Evolutionary conservation across 441 rosid genomes (phyloP).

Genomic region (Cnidoscolus chayamansa): DNA sequence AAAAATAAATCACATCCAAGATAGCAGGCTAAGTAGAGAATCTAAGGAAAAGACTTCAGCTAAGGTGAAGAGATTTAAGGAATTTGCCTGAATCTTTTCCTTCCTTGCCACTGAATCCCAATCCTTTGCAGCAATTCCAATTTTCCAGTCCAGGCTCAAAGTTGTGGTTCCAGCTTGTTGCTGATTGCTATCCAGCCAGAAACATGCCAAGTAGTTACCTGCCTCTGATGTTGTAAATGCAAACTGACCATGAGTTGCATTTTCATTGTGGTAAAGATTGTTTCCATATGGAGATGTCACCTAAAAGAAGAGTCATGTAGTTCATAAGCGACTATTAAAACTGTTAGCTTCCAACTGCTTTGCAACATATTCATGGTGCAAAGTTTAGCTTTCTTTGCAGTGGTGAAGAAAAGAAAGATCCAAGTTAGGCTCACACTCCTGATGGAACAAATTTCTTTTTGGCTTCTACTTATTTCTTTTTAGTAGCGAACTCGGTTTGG

Average conservation of each 20-base stretch:
- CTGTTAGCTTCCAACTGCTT: background rate
- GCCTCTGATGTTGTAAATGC: constrained; percentile 76
- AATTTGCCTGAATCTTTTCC: constrained; percentile 73
- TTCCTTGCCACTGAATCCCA: constrained; percentile 89
- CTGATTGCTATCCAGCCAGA: constrained; percentile 47
- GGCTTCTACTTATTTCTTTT: background rate
- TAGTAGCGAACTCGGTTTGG: background rate
- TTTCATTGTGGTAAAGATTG: constrained; percentile 67
- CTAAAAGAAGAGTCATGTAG: constrained; percentile 29
- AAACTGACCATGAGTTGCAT: constrained; percentile 70
- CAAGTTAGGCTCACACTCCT: background rate
- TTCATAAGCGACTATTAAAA: constrained; percentile 4
- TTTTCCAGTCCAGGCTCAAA: constrained; percentile 80
- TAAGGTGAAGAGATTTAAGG: background rate
- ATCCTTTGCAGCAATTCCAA: constrained; percentile 79
- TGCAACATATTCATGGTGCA: background rate
- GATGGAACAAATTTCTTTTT: background rate
- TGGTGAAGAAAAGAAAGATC: background rate
- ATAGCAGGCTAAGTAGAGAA: background rate
- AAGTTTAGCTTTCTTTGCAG: background rate
- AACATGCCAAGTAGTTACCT: constrained; percentile 85
- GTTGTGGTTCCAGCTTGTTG: constrained; percentile 38
- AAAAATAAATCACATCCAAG: background rate
- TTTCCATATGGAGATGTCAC: constrained; percentile 90
- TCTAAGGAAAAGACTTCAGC: background rate